Percentiles rank a stretch among this genome's conserved stretches.
phyloP scores from a whole-genome alignment of 345 rosid genomes.

The Gynandropsis gynandra region DNA sequence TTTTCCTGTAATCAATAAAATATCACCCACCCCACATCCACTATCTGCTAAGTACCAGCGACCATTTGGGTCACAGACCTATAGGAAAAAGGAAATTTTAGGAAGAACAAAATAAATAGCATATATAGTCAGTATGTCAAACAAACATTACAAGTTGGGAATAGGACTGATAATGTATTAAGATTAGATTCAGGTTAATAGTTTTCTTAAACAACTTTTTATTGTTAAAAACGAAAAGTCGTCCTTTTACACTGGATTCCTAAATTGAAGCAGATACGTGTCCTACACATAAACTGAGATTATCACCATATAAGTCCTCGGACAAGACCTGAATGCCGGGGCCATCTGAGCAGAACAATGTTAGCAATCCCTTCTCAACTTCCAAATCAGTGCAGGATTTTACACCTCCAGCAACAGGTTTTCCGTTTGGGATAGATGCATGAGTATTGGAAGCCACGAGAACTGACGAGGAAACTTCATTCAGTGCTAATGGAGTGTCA shows the following conservation, averaged over 20 bases:
- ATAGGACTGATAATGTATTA: slow-evolving; percentile 4
- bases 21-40: slow-evolving; percentile 63
- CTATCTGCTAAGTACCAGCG: slow-evolving; percentile 94
- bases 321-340: slow-evolving; percentile 69
- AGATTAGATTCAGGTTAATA: slow-evolving; percentile 8
- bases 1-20: slow-evolving; percentile 84
- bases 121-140: too few species aligned
- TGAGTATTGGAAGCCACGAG: slow-evolving; percentile 67
- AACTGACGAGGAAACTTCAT: slow-evolving; percentile 84
- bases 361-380: slow-evolving; percentile 87
- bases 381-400: slow-evolving; percentile 55
- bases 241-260: slow-evolving; percentile 7
- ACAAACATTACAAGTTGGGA: slow-evolving; percentile 9
- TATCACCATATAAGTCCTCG: neutral
- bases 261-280: slow-evolving; percentile 4
- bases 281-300: slow-evolving; percentile 1
- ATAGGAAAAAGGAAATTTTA: slow-evolving; percentile 20
- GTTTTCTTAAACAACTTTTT: slow-evolving; percentile 11
- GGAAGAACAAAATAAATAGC: slow-evolving; percentile 14
- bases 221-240: neutral
- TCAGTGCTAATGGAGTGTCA: slow-evolving; percentile 79
- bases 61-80: slow-evolving; percentile 97
- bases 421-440: slow-evolving; percentile 61
- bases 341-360: slow-evolving; percentile 71
- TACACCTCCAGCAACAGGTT: slow-evolving; percentile 60